Evolutionary conservation across 495 filamentous ascomycete species (phyloP), one percentile per base, ranked within the genome.

Genomic region (Elasticomyces elasticus): DNA sequence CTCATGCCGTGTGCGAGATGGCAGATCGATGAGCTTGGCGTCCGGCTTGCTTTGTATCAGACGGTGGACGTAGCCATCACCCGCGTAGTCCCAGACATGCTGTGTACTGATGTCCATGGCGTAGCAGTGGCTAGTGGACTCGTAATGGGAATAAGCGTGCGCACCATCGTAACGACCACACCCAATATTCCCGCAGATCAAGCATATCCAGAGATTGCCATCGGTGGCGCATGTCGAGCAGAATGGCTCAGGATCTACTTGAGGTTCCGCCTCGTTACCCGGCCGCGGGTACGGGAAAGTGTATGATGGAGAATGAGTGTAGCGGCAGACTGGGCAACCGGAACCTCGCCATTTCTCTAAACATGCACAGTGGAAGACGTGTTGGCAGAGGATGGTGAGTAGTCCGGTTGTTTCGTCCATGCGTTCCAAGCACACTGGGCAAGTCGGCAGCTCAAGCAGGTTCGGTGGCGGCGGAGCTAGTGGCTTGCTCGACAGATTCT

Each of bases 371-470:
- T 98, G 92, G 66, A 98, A 98, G 51, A 98, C 89, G 60, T 98
- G 92, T 62, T 97, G 94, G 67, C 92, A 98, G 56, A 91, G 82
- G 31, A 97, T 97, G 0, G 92, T 98, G 60, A 97, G 79, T 2
- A 98, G 73, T 4, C 92, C 92, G 0, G 88, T 89, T 5, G 90
- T 95, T 62, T 98, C 90, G 60, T 98, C 92, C 92, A 98, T 98
- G 30, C 92, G 84, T 69, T 98, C 92, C 12, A 98, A 77, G 60
- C 92, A 98, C 13, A 98, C 94, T 0, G 94, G 88, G 58, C 92
- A 98, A 1, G 94, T 98, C 4, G 92, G 92, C 0, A 98, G 75
- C 69, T 98, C 92, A 54, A 95, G 74, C 11, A 97, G 76, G 17
- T 86, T 80, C 0, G 90, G 89, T 1, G 92, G 96, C 10, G 91